Conservation (phyloP, 169 alveolate genomes). For the Eimeria falciformis region DNA sequence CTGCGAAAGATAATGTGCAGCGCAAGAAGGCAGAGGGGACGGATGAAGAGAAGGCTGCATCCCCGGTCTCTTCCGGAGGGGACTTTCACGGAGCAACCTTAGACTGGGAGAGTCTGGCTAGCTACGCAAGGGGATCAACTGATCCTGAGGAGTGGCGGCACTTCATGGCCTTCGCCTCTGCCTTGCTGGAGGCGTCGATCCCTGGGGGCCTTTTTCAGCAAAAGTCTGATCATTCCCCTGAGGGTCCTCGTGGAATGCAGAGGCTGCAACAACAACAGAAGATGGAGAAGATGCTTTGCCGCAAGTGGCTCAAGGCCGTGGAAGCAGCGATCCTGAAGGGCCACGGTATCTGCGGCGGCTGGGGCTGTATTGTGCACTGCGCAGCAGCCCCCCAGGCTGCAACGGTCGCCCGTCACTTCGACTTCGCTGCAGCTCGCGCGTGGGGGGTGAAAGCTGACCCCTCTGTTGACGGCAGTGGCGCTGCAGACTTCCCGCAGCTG, state of each 20-base stretch:
- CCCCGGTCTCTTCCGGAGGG: neutral
- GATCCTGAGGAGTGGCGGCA: conserved; percentile 34
- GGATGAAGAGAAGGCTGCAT: neutral
- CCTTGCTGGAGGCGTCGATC: conserved; percentile 9
- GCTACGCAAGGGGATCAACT: neutral
- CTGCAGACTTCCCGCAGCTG: conserved; percentile 15
- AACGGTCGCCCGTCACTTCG: conserved; percentile 8
- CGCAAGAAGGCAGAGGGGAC: neutral
- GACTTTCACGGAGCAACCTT: neutral
- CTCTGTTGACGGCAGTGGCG: conserved; percentile 6
- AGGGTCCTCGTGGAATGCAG: neutral
- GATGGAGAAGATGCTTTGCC: neutral
- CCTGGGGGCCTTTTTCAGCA: conserved; percentile 29
- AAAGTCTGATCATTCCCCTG: neutral
- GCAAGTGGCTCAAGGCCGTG: conserved; percentile 6
- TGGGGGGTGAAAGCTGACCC: conserved; percentile 34
- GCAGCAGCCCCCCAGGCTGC: neutral
- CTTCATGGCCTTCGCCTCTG: conserved; percentile 37
- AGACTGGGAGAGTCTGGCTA: neutral
- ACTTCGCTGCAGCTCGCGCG: conserved; percentile 36
- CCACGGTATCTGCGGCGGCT: conserved; percentile 21
- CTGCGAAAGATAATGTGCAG: neutral
- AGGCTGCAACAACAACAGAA: conserved; percentile 9
- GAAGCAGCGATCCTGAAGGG: conserved; percentile 35
- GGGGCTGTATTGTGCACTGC: conserved; percentile 37